These are phyloP conservation scores for Lipomyces spencermartinsiae DNA, from an alignment of 805 yeast species.

Conservation along the genomic window DNA sequence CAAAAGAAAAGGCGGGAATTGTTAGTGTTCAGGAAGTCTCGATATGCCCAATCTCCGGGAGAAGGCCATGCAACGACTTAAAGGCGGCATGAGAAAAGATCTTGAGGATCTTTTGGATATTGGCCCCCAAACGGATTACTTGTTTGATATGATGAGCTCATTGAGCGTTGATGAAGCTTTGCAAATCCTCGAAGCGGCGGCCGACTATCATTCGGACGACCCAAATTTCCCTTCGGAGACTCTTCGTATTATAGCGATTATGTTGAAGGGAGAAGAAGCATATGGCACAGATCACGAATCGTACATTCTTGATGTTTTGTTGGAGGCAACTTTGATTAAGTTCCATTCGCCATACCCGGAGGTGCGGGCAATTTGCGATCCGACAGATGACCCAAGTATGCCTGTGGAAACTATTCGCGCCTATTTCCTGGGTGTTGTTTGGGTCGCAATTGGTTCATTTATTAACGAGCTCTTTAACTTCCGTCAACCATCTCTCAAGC, in stretches of 20 bases:
- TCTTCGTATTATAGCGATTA: neutral
- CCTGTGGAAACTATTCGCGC: slow-evolving; percentile 59
- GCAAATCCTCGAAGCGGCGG: slow-evolving; percentile 21
- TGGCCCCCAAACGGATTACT: slow-evolving; percentile 43
- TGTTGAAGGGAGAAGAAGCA: slow-evolving; percentile 3
- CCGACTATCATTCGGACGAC: slow-evolving; percentile 7
- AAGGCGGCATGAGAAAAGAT: neutral
- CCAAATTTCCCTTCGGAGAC: slow-evolving; percentile 12
- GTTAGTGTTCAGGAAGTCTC: slow-evolving; percentile 1
- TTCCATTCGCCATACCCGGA: slow-evolving; percentile 63
- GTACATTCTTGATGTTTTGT: slow-evolving; percentile 36
- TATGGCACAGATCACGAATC: slow-evolving; percentile 7
- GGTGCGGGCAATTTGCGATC: slow-evolving; percentile 60
- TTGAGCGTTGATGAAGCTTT: slow-evolving; percentile 45
- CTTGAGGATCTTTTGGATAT: slow-evolving; percentile 6
- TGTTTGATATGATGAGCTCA: slow-evolving; percentile 51
- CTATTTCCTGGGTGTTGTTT: slow-evolving; percentile 57
- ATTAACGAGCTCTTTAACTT: slow-evolving; percentile 64
- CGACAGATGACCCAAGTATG: slow-evolving; percentile 55
- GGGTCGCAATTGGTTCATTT: slow-evolving; percentile 63
- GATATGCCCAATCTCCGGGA: slow-evolving; percentile 15
- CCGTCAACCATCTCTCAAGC: slow-evolving; percentile 61
- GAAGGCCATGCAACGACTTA: slow-evolving; percentile 8
- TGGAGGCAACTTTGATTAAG: slow-evolving; percentile 52
- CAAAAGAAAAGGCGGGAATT: neutral